Evolutionary conservation across 2,329 filamentous ascomycete species (phyloP).

Genomic region (Lasiodiplodia hormozganensis): DNA sequence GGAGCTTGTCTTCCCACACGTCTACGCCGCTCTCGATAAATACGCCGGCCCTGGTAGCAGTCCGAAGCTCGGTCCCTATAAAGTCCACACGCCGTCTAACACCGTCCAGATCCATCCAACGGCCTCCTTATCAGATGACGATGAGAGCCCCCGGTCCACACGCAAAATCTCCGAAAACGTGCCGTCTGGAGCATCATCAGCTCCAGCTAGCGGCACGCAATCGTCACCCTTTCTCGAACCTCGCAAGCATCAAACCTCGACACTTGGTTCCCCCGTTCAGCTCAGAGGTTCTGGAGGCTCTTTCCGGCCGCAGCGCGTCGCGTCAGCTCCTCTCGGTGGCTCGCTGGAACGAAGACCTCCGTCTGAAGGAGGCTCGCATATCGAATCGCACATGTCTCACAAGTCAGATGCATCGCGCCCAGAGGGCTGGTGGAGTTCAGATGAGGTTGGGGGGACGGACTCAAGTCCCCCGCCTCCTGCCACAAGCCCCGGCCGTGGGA

Average conservation of each 20-base stretch:
- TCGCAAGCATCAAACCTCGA: slow-evolving; percentile 12
- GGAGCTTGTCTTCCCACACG: slow-evolving; percentile 83
- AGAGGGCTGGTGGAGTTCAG: slow-evolving; percentile 49
- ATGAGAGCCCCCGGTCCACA: slow-evolving; percentile 24
- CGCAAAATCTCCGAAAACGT: slow-evolving; percentile 30
- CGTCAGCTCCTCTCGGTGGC: slow-evolving; percentile 1
- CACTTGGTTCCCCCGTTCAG: slow-evolving; percentile 19
- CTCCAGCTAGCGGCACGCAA: slow-evolving; percentile 1
- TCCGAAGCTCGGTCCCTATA: slow-evolving; percentile 21
- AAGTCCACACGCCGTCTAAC: slow-evolving; percentile 21
- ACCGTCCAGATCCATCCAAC: slow-evolving; percentile 13
- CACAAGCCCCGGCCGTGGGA: slow-evolving; percentile 31
- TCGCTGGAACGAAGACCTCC: slow-evolving; percentile 11
- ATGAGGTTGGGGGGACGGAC: slow-evolving; percentile 42
- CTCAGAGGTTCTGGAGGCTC: slow-evolving; percentile 2
- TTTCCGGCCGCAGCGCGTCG: not conserved
- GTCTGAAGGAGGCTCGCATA: slow-evolving; percentile 23
- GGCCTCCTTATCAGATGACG: slow-evolving; percentile 18
- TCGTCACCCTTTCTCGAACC: slow-evolving; percentile 3
- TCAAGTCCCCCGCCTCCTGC: slow-evolving; percentile 32
- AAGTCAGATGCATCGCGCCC: slow-evolving; percentile 40
- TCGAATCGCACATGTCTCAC: slow-evolving; percentile 29
- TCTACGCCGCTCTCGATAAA: slow-evolving; percentile 84
- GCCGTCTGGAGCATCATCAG: not conserved
- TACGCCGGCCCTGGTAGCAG: slow-evolving; percentile 49